Base-by-base conservation (phyloP, 257 asterid species). In the Rehmannia glutinosa region DNA sequence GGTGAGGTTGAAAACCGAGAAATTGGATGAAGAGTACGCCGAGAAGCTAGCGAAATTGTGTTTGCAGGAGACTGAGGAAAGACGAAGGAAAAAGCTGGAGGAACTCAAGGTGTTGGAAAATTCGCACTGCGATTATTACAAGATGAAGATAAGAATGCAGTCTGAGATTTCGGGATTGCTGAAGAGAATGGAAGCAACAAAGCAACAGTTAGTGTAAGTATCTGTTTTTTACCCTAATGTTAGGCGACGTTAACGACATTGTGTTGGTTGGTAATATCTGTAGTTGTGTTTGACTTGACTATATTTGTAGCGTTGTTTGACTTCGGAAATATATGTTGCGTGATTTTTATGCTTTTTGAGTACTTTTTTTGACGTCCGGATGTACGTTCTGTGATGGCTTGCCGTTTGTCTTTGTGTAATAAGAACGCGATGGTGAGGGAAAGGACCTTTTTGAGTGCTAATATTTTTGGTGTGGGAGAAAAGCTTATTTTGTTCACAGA, bases 61-160 rank as follows among this genome's bases (percentile, higher is more conserved):
- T 23, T 53, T 86, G 77, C 88, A 72, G 75, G 93, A 90, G 72
- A 85, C 88, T 0, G 96, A 93, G 78, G 96, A 93, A 36, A 82
- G 87, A 75, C 73, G 78, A 50, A 74, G 85, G 81, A 83, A 83
- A 49, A 85, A 81, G 33, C 27, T 76, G 49, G 97, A 90, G 78
- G 96, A 93, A 78, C 91, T 90, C 1, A 86, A 88, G 80, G 61
- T 55, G 41, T 69, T 87, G 77, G 96, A 93, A 78, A 83, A 82
- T 49, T 84, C 91, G 3, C 97, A 84, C 19, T 81, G 84, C 16
- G 93, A 88, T 76, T 93, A 90, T 62, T 86, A 78, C 75, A 80
- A 88, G 60, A 88, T 93, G 97, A 93, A 93, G 86, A 42, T 88
- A 43, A 83, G 97, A 73, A 90, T 90, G 96, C 95, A 90, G 64